phyloP scores from a whole-genome alignment of 139 green algal species.

The Tetraselmis striata region DNA sequence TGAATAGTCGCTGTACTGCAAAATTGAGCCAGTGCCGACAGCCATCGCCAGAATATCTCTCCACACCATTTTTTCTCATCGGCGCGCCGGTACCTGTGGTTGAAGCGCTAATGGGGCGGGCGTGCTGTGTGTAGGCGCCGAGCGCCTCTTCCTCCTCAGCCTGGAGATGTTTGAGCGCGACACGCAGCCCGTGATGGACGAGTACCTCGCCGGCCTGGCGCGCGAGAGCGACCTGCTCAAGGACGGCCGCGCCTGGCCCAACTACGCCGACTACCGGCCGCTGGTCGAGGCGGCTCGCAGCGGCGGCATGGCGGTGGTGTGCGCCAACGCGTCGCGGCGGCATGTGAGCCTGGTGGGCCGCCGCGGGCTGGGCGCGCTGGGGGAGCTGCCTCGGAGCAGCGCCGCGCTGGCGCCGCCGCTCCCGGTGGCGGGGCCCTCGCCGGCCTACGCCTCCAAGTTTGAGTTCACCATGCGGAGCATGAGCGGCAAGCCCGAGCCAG shows the following conservation, averaged over 20 bases:
- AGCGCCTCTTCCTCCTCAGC: conserved; percentile 20
- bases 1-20: background rate
- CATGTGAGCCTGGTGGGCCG: conserved; percentile 32
- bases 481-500: conserved; percentile 2
- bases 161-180: conserved; percentile 54
- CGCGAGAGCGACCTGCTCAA: conserved; percentile 29
- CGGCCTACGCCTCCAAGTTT: conserved; percentile 23
- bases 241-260: conserved; percentile 40
- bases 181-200: conserved; percentile 40
- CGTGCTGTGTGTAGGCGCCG: background rate
- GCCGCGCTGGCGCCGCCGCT: conserved; percentile 21
- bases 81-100: background rate
- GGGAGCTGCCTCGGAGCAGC: conserved; percentile 6
- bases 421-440: conserved; percentile 16
- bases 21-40: too few species aligned
- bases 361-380: conserved; percentile 17
- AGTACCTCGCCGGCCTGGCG: conserved; percentile 25
- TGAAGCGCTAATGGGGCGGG: background rate
- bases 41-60: too few species aligned
- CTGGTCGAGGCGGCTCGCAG: conserved; percentile 24
- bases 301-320: conserved; percentile 23
- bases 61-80: background rate
- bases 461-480: conserved; percentile 18
- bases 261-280: conserved; percentile 42
- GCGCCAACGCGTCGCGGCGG: conserved; percentile 40